Evolutionary conservation across 495 filamentous ascomycete genomes (phyloP).

Genomic region (Rostrohypoxylon terebratum): DNA sequence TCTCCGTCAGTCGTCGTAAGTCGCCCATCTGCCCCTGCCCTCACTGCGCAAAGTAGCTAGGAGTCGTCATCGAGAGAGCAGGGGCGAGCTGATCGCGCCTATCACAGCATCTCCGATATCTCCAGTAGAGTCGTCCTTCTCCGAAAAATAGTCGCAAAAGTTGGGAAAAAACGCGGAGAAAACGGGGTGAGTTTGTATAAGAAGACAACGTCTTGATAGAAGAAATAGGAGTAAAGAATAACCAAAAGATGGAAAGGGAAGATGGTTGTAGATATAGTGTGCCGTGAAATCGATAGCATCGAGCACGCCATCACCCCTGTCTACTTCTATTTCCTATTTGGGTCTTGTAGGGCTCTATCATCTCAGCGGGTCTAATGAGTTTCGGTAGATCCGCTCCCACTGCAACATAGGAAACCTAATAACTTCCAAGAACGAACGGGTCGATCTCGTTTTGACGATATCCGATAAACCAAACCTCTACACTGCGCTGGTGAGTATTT

Average conservation of each 20-base stretch:
- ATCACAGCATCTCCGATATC: neutral
- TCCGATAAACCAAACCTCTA: neutral
- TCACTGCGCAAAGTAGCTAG: conserved; percentile 3
- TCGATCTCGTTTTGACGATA: neutral
- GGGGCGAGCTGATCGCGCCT: neutral
- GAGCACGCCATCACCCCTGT: conserved; percentile 43
- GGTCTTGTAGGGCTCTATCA: neutral
- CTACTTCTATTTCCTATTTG: conserved; percentile 17
- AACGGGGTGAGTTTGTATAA: conserved; percentile 22
- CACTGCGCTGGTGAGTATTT: neutral
- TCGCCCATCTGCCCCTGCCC: conserved; percentile 6
- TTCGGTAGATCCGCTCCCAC: conserved; percentile 7
- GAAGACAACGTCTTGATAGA: neutral
- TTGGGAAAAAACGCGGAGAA: conserved; percentile 24
- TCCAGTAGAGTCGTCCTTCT: neutral
- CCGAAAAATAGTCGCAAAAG: conserved; percentile 13
- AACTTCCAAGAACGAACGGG: neutral
- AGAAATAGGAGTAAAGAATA: conserved; percentile 3
- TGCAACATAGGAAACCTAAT: conserved; percentile 11
- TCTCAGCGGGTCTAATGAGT: neutral
- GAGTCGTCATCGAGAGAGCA: neutral
- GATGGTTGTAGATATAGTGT: conserved; percentile 34
- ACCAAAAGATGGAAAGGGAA: conserved; percentile 23
- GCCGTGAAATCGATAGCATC: conserved; percentile 31
- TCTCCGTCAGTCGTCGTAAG: conserved; percentile 21